A percentile compares a stretch with the other conserved stretches of the same genome.
Conservation (phyloP, 306 rosid genomes). For the Senna siamea region DNA sequence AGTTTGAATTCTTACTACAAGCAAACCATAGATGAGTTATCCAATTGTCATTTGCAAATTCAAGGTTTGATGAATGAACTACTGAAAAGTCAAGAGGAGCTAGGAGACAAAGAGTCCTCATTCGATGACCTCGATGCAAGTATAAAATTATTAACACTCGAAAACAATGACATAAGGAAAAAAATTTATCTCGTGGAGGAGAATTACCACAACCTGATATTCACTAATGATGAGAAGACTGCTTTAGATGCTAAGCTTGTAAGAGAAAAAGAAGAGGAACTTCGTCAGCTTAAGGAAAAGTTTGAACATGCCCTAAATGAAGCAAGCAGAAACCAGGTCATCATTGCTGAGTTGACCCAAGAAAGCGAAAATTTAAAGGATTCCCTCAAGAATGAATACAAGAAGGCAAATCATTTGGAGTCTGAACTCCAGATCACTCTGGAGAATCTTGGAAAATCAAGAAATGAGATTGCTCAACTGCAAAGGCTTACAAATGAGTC, state of each 20-base stretch:
- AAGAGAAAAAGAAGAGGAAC: slow-evolving; percentile 64
- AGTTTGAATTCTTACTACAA: slow-evolving; percentile 51
- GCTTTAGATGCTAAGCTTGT: slow-evolving; percentile 57
- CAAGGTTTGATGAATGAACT: too few species aligned
- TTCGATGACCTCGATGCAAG: too few species aligned
- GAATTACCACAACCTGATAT: slow-evolving; percentile 56
- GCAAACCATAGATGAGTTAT: slow-evolving; percentile 58
- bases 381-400: slow-evolving; percentile 52
- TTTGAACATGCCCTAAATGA: slow-evolving; percentile 49
- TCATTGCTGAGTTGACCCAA: slow-evolving; percentile 53
- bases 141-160: too few species aligned
- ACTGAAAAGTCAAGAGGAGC: too few species aligned
- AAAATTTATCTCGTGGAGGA: too few species aligned
- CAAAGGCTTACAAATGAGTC: slow-evolving; percentile 54
- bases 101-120: too few species aligned
- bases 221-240: slow-evolving; percentile 57
- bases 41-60: slow-evolving; percentile 51
- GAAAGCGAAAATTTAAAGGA: slow-evolving; percentile 58
- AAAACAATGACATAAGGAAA: too few species aligned
- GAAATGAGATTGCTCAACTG: slow-evolving; percentile 54
- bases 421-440: slow-evolving; percentile 49
- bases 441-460: slow-evolving; percentile 64
- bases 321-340: slow-evolving; percentile 45
- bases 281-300: slow-evolving; percentile 56
- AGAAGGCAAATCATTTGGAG: slow-evolving; percentile 53